Evolutionary conservation across 768 basidiomycete genomes (phyloP).

Genomic region (Hygrocybe coccinea): DNA sequence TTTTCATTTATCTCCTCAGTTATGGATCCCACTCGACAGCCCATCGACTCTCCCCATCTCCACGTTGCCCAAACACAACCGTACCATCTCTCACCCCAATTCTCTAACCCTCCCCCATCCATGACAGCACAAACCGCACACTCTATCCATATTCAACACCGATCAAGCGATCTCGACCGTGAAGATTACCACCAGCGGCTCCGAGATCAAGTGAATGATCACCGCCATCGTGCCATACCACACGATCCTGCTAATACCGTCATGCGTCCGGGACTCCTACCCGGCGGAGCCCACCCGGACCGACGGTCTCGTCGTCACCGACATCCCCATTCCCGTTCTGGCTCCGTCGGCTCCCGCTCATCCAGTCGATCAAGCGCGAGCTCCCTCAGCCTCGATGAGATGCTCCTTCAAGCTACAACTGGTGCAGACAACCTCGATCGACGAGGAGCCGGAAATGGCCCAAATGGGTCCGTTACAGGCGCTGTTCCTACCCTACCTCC

Average conservation of each 20-base stretch:
- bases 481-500: neutral
- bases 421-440: constrained; percentile 11
- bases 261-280: neutral
- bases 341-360: constrained; percentile 21
- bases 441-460: neutral
- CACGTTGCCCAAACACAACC: neutral
- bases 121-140: neutral
- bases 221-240: neutral
- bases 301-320: neutral
- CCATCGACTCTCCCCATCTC: constrained; percentile 5
- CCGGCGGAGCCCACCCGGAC: neutral
- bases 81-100: neutral
- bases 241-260: neutral
- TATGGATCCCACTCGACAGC: neutral
- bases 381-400: constrained; percentile 42
- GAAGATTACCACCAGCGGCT: constrained; percentile 4
- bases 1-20: neutral
- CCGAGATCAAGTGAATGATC: constrained; percentile 5
- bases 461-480: neutral
- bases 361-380: constrained; percentile 34
- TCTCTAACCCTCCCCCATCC: neutral
- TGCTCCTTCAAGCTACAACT: constrained; percentile 38
- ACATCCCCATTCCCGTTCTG: constrained; percentile 15
- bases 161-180: neutral
- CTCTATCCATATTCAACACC: neutral